phyloP scores from a whole-genome alignment of 1,139 yeast species.

The Kodamaea derodonti region DNA sequence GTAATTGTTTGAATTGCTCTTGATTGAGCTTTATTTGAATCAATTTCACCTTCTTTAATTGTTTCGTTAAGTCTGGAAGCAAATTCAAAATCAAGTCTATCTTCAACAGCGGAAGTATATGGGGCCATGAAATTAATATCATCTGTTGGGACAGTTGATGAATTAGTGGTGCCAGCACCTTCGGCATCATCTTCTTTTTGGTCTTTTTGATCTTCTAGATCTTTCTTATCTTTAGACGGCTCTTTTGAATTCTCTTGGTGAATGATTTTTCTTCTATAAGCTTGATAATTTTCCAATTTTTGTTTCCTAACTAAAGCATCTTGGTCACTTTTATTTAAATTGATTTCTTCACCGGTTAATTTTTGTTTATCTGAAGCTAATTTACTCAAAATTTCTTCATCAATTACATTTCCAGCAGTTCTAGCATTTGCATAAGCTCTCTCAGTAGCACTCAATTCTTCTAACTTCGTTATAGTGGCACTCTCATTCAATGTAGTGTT shows the following conservation, averaged over 20 bases:
- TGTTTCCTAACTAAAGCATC: conserved; percentile 44
- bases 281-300: conserved; percentile 43
- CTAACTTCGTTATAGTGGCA: conserved; percentile 45
- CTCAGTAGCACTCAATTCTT: conserved; percentile 56
- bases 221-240: not conserved
- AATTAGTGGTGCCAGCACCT: not conserved
- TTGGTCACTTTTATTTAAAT: conserved; percentile 41
- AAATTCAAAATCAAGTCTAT: conserved; percentile 59
- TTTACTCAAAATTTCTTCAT: conserved; percentile 37
- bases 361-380: conserved; percentile 38
- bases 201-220: conserved; percentile 1
- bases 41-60: conserved; percentile 58
- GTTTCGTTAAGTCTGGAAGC: conserved; percentile 59
- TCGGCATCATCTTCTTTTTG: conserved; percentile 3
- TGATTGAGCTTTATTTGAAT: conserved; percentile 52
- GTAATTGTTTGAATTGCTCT: conserved; percentile 66
- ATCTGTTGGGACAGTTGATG: conserved; percentile 10
- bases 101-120: conserved; percentile 71
- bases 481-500: conserved; percentile 40
- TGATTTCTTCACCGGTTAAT: conserved; percentile 45
- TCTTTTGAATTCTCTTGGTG: conserved; percentile 41
- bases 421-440: conserved; percentile 60
- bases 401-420: conserved; percentile 46
- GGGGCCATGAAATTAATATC: conserved; percentile 47
- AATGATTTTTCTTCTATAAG: conserved; percentile 47